Evolutionary conservation across 257 asterid genomes (phyloP).

Genomic region (Phtheirospermum japonicum): DNA sequence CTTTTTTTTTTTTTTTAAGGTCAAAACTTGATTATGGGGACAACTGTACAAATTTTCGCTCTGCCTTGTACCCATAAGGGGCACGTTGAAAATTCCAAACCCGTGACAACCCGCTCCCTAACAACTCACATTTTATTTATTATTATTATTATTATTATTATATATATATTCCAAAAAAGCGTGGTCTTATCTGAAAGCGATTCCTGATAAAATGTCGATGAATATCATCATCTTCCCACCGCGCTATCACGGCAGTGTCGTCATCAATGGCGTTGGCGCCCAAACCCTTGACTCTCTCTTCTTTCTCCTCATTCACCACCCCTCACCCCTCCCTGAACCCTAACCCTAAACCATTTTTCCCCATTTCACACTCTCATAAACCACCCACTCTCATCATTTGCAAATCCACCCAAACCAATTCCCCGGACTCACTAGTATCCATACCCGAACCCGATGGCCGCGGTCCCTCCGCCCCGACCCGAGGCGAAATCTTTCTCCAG

Average conservation of each 20-base stretch:
- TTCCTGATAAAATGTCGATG: constrained; percentile 88
- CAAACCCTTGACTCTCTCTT: constrained; percentile 46
- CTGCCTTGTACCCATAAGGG: too few species aligned
- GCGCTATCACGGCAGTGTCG: background rate
- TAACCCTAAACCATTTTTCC: constrained; percentile 13
- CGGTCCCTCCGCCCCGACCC: constrained; percentile 80
- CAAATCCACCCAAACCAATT: constrained; percentile 39
- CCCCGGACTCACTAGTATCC: constrained; percentile 29
- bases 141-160: too few species aligned
- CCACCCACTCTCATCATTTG: constrained; percentile 37
- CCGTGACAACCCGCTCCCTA: too few species aligned
- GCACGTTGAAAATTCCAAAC: too few species aligned
- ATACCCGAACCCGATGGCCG: constrained; percentile 56
- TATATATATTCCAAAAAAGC: constrained; percentile 85
- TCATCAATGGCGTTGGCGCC: constrained; percentile 67
- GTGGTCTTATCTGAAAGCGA: too few species aligned
- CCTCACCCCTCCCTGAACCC: constrained; percentile 32
- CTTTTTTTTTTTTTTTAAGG: too few species aligned
- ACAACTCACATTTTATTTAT: too few species aligned
- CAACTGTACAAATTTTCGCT: too few species aligned
- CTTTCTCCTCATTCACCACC: constrained; percentile 37
- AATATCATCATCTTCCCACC: constrained; percentile 18
- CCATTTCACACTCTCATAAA: constrained; percentile 32
- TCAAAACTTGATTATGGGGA: too few species aligned
- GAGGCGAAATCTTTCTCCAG: constrained; percentile 76